A percentile compares a stretch with the other conserved stretches of the same genome.
phyloP scores from a whole-genome alignment of 2,329 filamentous ascomycete genomes.

The Phialophora macrospora region DNA sequence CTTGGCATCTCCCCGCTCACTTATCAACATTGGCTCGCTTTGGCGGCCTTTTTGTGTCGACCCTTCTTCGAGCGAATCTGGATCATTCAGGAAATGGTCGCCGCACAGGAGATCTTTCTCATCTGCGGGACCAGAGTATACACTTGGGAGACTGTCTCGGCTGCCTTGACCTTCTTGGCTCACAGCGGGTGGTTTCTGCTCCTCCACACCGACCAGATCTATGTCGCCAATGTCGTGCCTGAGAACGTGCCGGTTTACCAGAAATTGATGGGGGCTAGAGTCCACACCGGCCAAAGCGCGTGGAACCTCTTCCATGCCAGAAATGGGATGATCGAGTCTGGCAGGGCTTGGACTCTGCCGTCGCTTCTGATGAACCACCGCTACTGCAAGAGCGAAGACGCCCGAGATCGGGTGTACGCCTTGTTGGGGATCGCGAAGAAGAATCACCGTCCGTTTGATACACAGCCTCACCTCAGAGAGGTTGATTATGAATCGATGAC shows the following conservation, averaged over 20 bases:
- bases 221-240: neutral
- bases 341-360: neutral
- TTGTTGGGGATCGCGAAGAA: neutral
- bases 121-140: neutral
- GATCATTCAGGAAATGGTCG: neutral
- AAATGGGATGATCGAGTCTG: neutral
- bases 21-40: neutral
- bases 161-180: neutral
- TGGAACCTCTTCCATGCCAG: neutral
- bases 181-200: neutral
- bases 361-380: neutral
- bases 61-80: neutral
- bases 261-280: neutral
- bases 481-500: neutral
- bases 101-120: neutral
- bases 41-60: neutral
- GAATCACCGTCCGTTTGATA: neutral
- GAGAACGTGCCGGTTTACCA: neutral
- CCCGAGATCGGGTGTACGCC: neutral
- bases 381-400: neutral
- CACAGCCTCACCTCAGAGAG: neutral
- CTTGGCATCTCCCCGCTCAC: neutral
- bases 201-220: neutral
- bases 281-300: neutral
- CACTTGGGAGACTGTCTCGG: neutral